These are phyloP conservation scores for Jatropha curcas DNA, from an alignment of 345 rosid genomes.

Conservation along the genomic window DNA sequence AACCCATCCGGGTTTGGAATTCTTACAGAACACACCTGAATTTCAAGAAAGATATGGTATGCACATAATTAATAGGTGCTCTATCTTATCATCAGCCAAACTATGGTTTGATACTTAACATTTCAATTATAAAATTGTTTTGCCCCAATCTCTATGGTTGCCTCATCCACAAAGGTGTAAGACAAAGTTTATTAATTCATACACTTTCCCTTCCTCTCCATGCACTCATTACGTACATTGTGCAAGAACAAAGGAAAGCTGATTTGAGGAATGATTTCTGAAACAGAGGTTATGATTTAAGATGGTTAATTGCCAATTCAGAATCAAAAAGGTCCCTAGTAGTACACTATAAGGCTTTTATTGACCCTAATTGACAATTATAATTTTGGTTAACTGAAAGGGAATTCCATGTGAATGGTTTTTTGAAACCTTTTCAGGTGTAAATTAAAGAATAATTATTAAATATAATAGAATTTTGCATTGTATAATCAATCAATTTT, in stretches of 20 bases:
- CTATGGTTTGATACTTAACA: not conserved
- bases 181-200: not conserved
- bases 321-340: not conserved
- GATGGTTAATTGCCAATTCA: not conserved
- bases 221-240: not conserved
- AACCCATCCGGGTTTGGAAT: slow-evolving; percentile 85
- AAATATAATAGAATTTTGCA: not conserved
- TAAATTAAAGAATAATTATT: not conserved
- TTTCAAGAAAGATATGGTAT: slow-evolving; percentile 93
- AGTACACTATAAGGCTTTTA: not conserved
- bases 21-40: slow-evolving; percentile 68
- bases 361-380: not conserved
- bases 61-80: slow-evolving; percentile 8
- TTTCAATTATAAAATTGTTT: not conserved
- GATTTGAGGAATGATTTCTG: not conserved
- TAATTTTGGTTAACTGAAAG: slow-evolving; percentile 1
- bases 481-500: not conserved
- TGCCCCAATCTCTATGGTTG: not conserved
- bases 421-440: not conserved
- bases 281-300: not conserved
- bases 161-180: not conserved
- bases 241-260: not conserved
- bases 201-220: too few relatives aligned
- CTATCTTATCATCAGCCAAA: not conserved
- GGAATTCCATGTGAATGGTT: not conserved